Evolutionary conservation across 345 rosid genomes (phyloP), one percentile per base, ranked within the genome.

Genomic region (Eucalyptus regnans): DNA sequence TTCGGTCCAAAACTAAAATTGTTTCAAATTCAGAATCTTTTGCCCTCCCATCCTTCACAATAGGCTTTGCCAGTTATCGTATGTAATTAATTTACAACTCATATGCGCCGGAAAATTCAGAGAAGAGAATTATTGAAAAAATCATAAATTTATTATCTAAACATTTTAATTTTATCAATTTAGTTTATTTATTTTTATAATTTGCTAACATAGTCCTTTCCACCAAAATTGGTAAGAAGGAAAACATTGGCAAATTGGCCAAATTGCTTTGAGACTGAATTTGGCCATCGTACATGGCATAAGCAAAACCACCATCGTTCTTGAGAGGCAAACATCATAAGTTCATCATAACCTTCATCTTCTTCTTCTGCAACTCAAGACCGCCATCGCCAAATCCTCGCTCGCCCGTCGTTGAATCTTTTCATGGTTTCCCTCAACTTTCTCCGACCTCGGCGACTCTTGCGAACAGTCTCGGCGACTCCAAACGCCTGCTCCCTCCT

Each of bases 131-230:
- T 7, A 20, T 1, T 0, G 1, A 52, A 8, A 50, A 54, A 18
- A 3, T 54, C 0, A 2, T 7, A 20, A 54, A 20, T 50, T 1
- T 50, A 50, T 15, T 5, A 6, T 50, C 5, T 1, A 49, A 0
- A 49, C 5, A 49, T 49, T 4, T 49, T 49, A 4, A 49, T 12
- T 49, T 49, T 49, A 0, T 4, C 2, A 49, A 0, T 12, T 49
- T 49, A 49, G 0, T 49, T 2, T 5, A 4, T 37, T 50, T 46
- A 12, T 52, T 52, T 52, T 1, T 18, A 20, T 20, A 1, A 52
- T 8, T 20, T 54, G 27, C 0, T 1, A 3, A 20, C 0, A 0
- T 20, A 50, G 1, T 15, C 5, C 0, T 33, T 33, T 33, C 37
- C 37, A 33, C 37, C 37, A 33, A 33, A 33, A 33, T 33, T 33